phyloP scores from a whole-genome alignment of 805 yeast species.

The Wickerhamiella qilinensis region DNA sequence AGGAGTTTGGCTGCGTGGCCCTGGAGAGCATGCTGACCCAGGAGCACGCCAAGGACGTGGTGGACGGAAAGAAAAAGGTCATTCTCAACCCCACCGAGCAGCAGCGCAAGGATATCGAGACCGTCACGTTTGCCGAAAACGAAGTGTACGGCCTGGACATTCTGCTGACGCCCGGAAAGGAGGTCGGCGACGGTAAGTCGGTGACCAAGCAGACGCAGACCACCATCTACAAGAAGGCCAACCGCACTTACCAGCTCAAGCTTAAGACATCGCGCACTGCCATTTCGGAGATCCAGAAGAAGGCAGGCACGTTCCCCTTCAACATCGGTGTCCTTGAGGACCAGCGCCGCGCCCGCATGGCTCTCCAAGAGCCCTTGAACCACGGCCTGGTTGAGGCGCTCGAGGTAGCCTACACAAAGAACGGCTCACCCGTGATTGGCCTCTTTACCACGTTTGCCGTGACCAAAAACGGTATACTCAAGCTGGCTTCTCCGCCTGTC shows the following conservation, averaged over 20 bases:
- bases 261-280: constrained; percentile 54
- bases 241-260: constrained; percentile 46
- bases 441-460: constrained; percentile 60
- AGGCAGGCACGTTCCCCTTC: constrained; percentile 53
- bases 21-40: constrained; percentile 66
- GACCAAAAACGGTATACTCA: constrained; percentile 56
- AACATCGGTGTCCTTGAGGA: constrained; percentile 49
- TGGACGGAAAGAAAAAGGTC: constrained; percentile 62
- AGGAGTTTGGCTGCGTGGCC: constrained; percentile 41
- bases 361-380: constrained; percentile 53
- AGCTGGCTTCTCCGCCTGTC: constrained; percentile 37
- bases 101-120: constrained; percentile 46
- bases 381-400: constrained; percentile 53
- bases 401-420: constrained; percentile 52
- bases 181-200: constrained; percentile 31
- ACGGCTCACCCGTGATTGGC: constrained; percentile 52
- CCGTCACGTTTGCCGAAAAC: constrained; percentile 51
- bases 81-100: constrained; percentile 58
- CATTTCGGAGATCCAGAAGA: constrained; percentile 49
- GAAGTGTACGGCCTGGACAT: constrained; percentile 69
- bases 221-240: constrained; percentile 56
- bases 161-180: constrained; percentile 49
- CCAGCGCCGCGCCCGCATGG: constrained; percentile 56
- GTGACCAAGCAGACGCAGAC: constrained; percentile 43
- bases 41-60: constrained; percentile 47